Conservation (phyloP, 2,329 filamentous ascomycete species). For the Nemania abortiva region DNA sequence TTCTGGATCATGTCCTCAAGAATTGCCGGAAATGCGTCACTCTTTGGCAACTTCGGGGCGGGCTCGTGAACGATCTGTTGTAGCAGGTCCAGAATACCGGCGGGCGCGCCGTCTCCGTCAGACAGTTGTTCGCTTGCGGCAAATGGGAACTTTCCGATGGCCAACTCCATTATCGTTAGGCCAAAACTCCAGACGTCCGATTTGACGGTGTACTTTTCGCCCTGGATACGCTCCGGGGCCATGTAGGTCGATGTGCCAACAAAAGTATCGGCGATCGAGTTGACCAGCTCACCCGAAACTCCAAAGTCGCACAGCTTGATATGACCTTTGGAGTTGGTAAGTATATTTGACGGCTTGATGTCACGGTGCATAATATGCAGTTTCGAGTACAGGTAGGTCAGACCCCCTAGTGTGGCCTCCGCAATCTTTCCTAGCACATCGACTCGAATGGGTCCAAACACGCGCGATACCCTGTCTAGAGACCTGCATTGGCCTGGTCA, state of each 20-base stretch:
- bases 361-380: constrained; percentile 99
- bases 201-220: constrained; percentile 96
- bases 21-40: constrained; percentile 94
- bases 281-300: constrained; percentile 97
- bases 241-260: constrained; percentile 99
- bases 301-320: constrained; percentile 99
- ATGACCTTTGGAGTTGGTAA: constrained; percentile 91
- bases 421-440: constrained; percentile 98
- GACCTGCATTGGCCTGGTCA: constrained; percentile 68
- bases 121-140: constrained; percentile 76
- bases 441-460: constrained; percentile 94
- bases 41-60: constrained; percentile 92
- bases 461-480: constrained; percentile 91
- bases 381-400: constrained; percentile 94
- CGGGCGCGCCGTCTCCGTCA: constrained; percentile 84
- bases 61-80: constrained; percentile 98
- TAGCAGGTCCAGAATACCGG: constrained; percentile 93
- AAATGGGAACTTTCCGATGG: constrained; percentile 97
- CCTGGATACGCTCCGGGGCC: constrained; percentile 97
- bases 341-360: constrained; percentile 97
- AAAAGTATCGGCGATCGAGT: constrained; percentile 97
- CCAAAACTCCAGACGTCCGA: constrained; percentile 99
- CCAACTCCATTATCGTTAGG: constrained; percentile 93
- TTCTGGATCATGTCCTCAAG: constrained; percentile 97
- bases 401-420: constrained; percentile 90